These are phyloP conservation scores for Myriosclerotinia scirpicola DNA, from an alignment of 2,329 filamentous ascomycete genomes.

Conservation along the genomic window DNA sequence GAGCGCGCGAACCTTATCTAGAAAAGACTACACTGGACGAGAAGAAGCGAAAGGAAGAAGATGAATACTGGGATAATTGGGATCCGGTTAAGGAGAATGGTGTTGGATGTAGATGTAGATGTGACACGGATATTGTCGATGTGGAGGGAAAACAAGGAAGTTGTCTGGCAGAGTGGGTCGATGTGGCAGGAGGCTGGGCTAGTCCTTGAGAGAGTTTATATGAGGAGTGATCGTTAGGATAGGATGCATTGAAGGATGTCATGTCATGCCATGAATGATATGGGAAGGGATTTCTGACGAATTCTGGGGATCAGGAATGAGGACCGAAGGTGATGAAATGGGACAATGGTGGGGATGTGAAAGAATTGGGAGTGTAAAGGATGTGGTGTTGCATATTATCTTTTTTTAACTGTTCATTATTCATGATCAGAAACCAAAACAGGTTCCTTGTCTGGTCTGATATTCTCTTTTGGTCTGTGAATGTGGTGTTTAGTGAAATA, in stretches of 20 bases:
- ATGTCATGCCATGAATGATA: conserved; percentile 11
- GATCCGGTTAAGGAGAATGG: conserved; percentile 92
- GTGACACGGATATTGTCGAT: conserved; percentile 95
- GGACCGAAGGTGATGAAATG: conserved; percentile 1
- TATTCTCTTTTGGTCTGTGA: neutral
- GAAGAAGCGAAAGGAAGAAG: conserved; percentile 84
- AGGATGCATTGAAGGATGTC: conserved; percentile 1
- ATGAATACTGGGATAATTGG: conserved; percentile 90
- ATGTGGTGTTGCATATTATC: conserved; percentile 25
- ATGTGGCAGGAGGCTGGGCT: conserved; percentile 92
- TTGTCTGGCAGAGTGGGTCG: conserved; percentile 94
- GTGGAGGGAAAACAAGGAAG: conserved; percentile 97
- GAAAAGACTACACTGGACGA: conserved; percentile 79
- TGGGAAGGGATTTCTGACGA: neutral
- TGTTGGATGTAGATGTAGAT: conserved; percentile 92
- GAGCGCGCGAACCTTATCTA: conserved; percentile 75
- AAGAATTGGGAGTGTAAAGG: conserved; percentile 22
- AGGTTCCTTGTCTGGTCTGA: neutral
- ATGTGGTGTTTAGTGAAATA: neutral
- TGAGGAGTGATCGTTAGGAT: conserved; percentile 14
- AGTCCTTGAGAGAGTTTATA: conserved; percentile 37
- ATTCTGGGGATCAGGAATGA: neutral
- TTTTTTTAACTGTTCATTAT: conserved; percentile 25
- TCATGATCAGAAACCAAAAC: conserved; percentile 16
- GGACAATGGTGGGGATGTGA: conserved; percentile 1